These are phyloP conservation scores for Crepidotus variabilis DNA, from an alignment of 768 basidiomycete species.

Conservation along the genomic window DNA sequence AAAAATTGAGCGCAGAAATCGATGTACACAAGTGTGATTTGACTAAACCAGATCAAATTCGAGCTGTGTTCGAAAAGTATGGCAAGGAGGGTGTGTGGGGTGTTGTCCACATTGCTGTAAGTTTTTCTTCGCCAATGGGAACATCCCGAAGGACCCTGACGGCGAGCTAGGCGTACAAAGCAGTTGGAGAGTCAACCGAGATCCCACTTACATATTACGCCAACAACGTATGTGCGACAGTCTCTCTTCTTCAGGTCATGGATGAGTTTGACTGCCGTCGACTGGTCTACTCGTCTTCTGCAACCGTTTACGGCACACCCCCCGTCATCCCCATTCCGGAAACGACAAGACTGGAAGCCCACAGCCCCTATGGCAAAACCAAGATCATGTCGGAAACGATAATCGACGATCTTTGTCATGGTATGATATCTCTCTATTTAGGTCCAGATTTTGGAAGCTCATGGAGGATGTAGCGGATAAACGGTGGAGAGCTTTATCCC, in stretches of 20 bases:
- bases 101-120: slow-evolving; percentile 90
- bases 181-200: slow-evolving; percentile 94
- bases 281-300: slow-evolving; percentile 96
- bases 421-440: slow-evolving; percentile 34
- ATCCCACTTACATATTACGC: slow-evolving; percentile 90
- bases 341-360: slow-evolving; percentile 78
- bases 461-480: slow-evolving; percentile 51
- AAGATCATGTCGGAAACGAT: slow-evolving; percentile 93
- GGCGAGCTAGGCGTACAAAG: slow-evolving; percentile 79
- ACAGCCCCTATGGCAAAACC: slow-evolving; percentile 94
- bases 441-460: slow-evolving; percentile 6
- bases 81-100: slow-evolving; percentile 93
- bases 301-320: slow-evolving; percentile 96
- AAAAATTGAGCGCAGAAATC: slow-evolving; percentile 70
- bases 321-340: slow-evolving; percentile 92
- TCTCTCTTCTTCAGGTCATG: slow-evolving; percentile 86
- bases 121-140: slow-evolving; percentile 24
- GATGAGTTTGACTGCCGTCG: slow-evolving; percentile 76
- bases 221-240: slow-evolving; percentile 89
- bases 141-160: not conserved
- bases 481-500: slow-evolving; percentile 77
- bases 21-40: slow-evolving; percentile 73
- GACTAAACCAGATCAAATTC: slow-evolving; percentile 66
- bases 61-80: slow-evolving; percentile 78
- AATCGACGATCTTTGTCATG: slow-evolving; percentile 81